Evolutionary conservation across 352 stramenopile genomes (phyloP).

Genomic region (Phytophthora idaei): DNA sequence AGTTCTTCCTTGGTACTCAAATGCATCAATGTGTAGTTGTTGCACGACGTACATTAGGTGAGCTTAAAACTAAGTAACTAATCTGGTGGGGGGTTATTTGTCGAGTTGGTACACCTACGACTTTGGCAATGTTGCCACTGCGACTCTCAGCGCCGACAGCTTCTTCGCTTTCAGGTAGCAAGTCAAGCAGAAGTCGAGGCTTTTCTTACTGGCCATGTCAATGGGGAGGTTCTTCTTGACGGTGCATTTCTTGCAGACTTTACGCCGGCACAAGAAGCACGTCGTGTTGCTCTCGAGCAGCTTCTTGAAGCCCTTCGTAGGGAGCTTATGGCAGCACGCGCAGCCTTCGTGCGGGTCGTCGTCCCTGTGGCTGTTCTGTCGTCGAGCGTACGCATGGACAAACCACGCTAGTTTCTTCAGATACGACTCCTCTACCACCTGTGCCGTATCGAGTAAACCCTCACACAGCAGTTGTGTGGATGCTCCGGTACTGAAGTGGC

Average conservation of each 20-base stretch:
- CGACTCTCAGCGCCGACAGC: conserved; percentile 52
- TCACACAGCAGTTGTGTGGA: conserved; percentile 45
- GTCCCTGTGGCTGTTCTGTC: conserved; percentile 10
- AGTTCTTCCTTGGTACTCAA: no score
- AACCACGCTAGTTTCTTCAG: conserved; percentile 76
- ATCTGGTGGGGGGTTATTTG: conserved; percentile 4
- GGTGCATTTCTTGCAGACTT: conserved; percentile 56
- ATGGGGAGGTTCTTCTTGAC: conserved; percentile 52
- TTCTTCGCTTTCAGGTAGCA: conserved; percentile 65
- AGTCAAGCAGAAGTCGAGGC: conserved; percentile 59
- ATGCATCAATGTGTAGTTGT: not conserved
- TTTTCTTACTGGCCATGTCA: conserved; percentile 45
- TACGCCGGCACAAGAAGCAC: conserved; percentile 46
- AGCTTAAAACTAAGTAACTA: conserved; percentile 27
- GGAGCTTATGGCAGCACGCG: conserved; percentile 41
- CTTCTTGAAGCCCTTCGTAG: conserved; percentile 43
- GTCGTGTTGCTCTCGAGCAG: conserved; percentile 38
- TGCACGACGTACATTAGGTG: not conserved
- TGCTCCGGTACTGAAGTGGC: conserved; percentile 26
- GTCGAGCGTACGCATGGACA: conserved; percentile 39
- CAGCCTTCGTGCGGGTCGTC: conserved; percentile 32
- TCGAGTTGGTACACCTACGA: not conserved
- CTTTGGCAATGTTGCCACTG: conserved; percentile 38
- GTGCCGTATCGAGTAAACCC: conserved; percentile 39
- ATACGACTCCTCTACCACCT: conserved; percentile 60